Evolutionary conservation across 2,329 filamentous ascomycete genomes (phyloP), one percentile per base, ranked within the genome.

Genomic region (Venturia effusa): DNA sequence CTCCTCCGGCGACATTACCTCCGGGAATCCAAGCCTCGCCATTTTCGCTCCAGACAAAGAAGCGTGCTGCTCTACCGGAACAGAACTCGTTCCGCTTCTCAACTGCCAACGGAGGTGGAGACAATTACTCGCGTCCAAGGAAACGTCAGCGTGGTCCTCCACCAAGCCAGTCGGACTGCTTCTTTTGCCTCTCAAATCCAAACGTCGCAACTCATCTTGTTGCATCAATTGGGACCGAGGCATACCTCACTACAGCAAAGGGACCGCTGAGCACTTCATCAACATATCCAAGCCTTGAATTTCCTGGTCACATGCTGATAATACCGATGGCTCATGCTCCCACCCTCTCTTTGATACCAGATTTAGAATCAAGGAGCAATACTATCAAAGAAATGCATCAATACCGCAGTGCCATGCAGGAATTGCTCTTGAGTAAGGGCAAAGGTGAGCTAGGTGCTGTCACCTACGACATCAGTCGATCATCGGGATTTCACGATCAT

Each of bases 131-230:
- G 54, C 70, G 70, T 69, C 67, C 70, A 10, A 69, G 74, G 67
- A 79, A 80, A 66, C 72, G 75, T 40, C 71, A 70, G 34, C 71
- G 73, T 64, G 69, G 70, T 48, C 71, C 74, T 5, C 75, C 77
- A 4, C 70, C 76, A 22, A 70, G 70, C 0, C 91, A 90, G 1
- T 87, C 88, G 62, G 83, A 88, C 70, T 99, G 94, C 77, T 99
- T 94, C 80, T 97, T 99, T 79, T 99, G 94, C 73, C 82, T 99
- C 13, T 92, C 90, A 6, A 97, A 96, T 74, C 85, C 89, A 6
- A 88, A 88, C 66, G 80, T 94, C 55, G 88, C 89, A 62, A 88
- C 88, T 1, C 93, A 99, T 76, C 88, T 99, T 75, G 88, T 97
- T 70, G 88, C 89, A 68, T 92, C 89, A 32, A 93, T 99, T 67